A percentile compares a stretch with the other conserved stretches of the same genome.
Conservation (phyloP, 768 basidiomycete species). For the Galerina marginata region DNA sequence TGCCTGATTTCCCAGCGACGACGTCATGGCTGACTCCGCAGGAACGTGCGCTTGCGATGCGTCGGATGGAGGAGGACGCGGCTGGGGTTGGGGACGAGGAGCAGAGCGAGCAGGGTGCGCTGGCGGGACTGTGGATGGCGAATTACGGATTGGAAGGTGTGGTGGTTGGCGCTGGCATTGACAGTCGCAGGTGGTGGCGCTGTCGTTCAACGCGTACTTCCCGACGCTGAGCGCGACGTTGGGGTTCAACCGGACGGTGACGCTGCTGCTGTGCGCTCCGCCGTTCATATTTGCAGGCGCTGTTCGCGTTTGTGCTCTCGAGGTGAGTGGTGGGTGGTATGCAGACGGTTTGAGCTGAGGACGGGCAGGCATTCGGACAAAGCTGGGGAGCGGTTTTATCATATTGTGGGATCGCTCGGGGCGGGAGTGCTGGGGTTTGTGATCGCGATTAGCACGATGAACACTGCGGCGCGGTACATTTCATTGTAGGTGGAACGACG, state of each 20-base stretch:
- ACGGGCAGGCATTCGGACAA: slow-evolving; percentile 74
- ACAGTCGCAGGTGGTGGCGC: slow-evolving; percentile 62
- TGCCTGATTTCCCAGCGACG: slow-evolving; percentile 80
- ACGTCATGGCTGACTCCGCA: slow-evolving; percentile 60
- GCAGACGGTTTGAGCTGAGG: neutral
- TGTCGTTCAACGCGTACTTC: slow-evolving; percentile 85
- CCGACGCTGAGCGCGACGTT: slow-evolving; percentile 79
- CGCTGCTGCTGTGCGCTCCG: slow-evolving; percentile 78
- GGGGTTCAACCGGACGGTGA: slow-evolving; percentile 69
- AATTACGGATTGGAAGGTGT: slow-evolving; percentile 79
- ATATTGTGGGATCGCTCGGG: slow-evolving; percentile 60
- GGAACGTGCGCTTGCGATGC: slow-evolving; percentile 64
- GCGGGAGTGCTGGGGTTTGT: slow-evolving; percentile 76
- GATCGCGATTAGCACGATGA: slow-evolving; percentile 74
- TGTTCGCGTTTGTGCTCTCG: slow-evolving; percentile 58
- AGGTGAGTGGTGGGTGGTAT: slow-evolving; percentile 38
- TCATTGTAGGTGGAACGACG: slow-evolving; percentile 49
- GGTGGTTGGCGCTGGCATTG: slow-evolving; percentile 73
- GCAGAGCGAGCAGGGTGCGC: slow-evolving; percentile 47
- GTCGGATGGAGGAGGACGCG: slow-evolving; percentile 71
- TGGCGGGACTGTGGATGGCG: slow-evolving; percentile 61
- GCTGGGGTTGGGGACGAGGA: slow-evolving; percentile 49
- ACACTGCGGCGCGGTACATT: slow-evolving; percentile 71
- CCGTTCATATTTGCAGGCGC: slow-evolving; percentile 72
- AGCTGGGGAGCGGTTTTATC: slow-evolving; percentile 74